phyloP scores from a whole-genome alignment of 75 land plant genomes.

The Gnetum montanum region DNA sequence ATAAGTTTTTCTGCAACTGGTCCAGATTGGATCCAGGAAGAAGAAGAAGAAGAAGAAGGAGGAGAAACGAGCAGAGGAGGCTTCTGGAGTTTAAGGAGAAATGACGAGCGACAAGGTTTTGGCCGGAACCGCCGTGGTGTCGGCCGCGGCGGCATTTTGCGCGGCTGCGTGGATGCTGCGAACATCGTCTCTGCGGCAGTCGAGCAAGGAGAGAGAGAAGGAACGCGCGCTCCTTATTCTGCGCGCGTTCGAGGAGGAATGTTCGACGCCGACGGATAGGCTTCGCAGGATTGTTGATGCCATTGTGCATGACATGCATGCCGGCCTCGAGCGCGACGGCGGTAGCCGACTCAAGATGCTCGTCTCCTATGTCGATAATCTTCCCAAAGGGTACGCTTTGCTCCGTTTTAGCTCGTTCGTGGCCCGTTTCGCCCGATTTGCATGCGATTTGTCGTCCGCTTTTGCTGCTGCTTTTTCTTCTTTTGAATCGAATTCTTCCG shows the following conservation, averaged over 20 bases:
- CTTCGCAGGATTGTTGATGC: constrained; percentile 71
- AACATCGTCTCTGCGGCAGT: constrained; percentile 20
- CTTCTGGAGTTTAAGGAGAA: too few relatives aligned
- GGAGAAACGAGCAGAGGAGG: too few relatives aligned
- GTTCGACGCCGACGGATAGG: constrained; percentile 42
- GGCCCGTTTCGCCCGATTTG: too few relatives aligned
- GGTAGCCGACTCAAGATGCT: constrained; percentile 92
- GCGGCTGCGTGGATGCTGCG: constrained; percentile 60
- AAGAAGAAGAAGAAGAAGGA: too few relatives aligned
- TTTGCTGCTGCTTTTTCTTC: too few relatives aligned
- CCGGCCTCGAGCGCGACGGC: constrained; percentile 76
- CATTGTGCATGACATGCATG: constrained; percentile 81
- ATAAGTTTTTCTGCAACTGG: too few relatives aligned
- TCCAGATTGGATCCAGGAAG: too few relatives aligned
- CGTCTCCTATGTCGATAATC: constrained; percentile 69
- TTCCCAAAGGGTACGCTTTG: constrained; percentile 68
- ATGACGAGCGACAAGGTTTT: constrained; percentile 24
- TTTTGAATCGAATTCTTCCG: too few relatives aligned
- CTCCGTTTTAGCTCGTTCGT: constrained; percentile 4
- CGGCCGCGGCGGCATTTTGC: constrained; percentile 57
- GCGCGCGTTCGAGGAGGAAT: constrained; percentile 50
- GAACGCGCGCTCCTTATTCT: constrained; percentile 36
- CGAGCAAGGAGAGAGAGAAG: constrained; percentile 18
- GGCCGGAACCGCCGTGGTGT: constrained; percentile 42
- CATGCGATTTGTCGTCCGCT: too few relatives aligned